Conservation (phyloP, 768 basidiomycete genomes). For the Lentinula sp. region DNA sequence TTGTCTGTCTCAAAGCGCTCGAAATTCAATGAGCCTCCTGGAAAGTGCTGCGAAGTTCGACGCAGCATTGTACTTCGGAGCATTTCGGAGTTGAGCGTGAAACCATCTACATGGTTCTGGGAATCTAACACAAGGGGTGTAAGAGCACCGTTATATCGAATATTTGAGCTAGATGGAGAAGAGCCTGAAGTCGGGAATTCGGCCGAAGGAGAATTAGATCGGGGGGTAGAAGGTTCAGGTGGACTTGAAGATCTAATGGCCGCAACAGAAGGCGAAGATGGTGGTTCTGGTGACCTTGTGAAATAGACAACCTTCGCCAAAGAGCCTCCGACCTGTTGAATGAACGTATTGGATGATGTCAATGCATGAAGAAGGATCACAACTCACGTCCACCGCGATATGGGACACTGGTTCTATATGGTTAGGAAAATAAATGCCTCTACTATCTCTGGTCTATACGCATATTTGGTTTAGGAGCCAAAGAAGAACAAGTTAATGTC, state of each 20-base stretch:
- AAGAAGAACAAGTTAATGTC: conserved; percentile 4
- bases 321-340: conserved; percentile 85
- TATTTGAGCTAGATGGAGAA: conserved; percentile 24
- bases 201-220: conserved; percentile 35
- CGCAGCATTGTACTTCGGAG: conserved; percentile 63
- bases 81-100: conserved; percentile 33
- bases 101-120: conserved; percentile 27
- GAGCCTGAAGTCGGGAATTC: conserved; percentile 20
- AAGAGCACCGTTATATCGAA: conserved; percentile 63
- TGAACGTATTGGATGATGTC: conserved; percentile 8
- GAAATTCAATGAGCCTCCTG: conserved; percentile 96
- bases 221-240: conserved; percentile 37
- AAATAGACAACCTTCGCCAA: conserved; percentile 98
- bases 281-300: conserved; percentile 85
- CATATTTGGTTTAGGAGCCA: conserved; percentile 10
- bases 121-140: conserved; percentile 75
- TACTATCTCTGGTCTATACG: conserved; percentile 79
- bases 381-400: conserved; percentile 90
- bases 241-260: conserved; percentile 50
- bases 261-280: conserved; percentile 65
- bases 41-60: conserved; percentile 75
- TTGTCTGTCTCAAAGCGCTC: conserved; percentile 93
- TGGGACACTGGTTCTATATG: conserved; percentile 97
- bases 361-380: conserved; percentile 4
- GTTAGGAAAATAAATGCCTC: conserved; percentile 96